Evolutionary conservation across 148 eudicot genomes (phyloP).

Genomic region (Cornus florida): DNA sequence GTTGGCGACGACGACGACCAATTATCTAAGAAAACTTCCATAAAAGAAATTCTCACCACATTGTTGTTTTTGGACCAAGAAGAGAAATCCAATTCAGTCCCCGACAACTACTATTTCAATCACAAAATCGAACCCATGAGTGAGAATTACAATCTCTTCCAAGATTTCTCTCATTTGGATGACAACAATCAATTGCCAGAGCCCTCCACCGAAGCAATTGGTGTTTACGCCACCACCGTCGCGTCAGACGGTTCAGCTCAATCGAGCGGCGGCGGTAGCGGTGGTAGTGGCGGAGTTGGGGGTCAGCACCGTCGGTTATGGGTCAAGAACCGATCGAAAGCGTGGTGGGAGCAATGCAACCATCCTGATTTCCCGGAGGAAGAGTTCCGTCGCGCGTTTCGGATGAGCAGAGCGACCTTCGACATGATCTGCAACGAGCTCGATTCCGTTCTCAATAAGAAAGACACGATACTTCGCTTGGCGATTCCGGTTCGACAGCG

Average conservation of each 20-base stretch:
- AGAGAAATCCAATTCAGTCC: not conserved
- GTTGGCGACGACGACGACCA: not conserved
- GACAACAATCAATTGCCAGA: not conserved
- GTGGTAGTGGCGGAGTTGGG: not conserved
- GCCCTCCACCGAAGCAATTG: not conserved
- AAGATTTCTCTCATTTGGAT: too few species aligned
- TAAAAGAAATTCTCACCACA: not conserved
- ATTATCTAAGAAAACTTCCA: not conserved
- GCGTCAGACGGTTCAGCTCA: not conserved
- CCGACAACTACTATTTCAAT: not conserved
- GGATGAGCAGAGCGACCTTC: constrained; percentile 70
- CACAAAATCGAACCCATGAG: not conserved
- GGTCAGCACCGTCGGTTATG: constrained; percentile 48
- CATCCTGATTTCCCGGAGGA: constrained; percentile 58
- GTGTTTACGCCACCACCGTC: not conserved
- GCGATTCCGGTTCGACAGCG: constrained; percentile 79
- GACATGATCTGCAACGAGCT: constrained; percentile 57
- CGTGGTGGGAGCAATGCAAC: constrained; percentile 75
- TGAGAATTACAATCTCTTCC: not conserved
- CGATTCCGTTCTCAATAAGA: constrained; percentile 52
- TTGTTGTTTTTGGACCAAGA: not conserved
- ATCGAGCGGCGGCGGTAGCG: not conserved
- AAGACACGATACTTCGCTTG: constrained; percentile 61
- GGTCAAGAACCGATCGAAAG: constrained; percentile 75
- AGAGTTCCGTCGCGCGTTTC: constrained; percentile 54